Evolutionary conservation across 2,329 filamentous ascomycete species (phyloP).

Genomic region (Colletotrichum aenigma): DNA sequence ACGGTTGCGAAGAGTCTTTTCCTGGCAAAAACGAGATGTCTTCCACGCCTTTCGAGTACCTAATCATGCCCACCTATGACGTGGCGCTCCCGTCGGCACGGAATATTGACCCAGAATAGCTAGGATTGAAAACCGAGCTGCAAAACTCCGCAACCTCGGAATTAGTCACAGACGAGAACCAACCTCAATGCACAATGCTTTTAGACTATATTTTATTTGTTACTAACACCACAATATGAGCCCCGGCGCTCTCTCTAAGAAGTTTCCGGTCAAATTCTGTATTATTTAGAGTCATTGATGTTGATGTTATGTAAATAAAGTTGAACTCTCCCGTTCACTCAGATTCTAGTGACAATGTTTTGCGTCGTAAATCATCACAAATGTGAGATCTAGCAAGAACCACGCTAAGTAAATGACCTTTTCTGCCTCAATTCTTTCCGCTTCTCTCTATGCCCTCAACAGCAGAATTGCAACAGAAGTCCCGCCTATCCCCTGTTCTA

Average conservation of each 20-base stretch:
- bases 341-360: background rate
- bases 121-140: background rate
- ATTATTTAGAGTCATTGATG: background rate
- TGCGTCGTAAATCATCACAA: background rate
- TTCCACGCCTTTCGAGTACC: background rate
- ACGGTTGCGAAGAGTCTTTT: background rate
- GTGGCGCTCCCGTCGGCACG: background rate
- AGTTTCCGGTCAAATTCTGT: background rate
- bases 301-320: background rate
- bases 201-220: background rate
- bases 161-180: background rate
- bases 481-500: fast-evolving
- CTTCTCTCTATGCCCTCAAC: background rate
- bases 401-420: background rate
- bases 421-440: background rate
- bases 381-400: background rate
- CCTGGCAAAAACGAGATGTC: background rate
- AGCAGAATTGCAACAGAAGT: background rate
- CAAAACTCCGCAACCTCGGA: background rate
- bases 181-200: background rate
- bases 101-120: background rate
- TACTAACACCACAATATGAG: background rate
- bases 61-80: background rate
- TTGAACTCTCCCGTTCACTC: background rate
- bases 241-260: background rate